Percentiles rank a stretch among this genome's conserved stretches.
These are phyloP conservation scores for Chamaecrista fasciculata DNA, from an alignment of 306 rosid genomes.

Conservation along the genomic window DNA sequence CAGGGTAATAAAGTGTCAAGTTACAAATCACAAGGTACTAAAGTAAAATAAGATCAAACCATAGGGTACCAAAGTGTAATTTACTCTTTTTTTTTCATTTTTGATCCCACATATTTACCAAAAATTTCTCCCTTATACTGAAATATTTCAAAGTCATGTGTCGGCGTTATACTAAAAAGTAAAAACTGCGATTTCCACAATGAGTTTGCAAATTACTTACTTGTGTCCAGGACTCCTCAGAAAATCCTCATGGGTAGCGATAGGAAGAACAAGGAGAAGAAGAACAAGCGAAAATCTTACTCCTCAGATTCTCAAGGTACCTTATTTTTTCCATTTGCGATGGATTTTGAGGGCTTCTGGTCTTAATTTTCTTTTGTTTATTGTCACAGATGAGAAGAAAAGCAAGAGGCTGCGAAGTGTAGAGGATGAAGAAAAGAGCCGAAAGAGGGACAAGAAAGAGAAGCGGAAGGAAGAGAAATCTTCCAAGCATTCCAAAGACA, in stretches of 20 bases:
- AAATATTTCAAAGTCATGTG: too few species aligned
- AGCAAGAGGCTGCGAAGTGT: slow-evolving; percentile 62
- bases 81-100: too few species aligned
- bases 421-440: slow-evolving; percentile 53
- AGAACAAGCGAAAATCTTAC: slow-evolving; percentile 37
- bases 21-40: too few species aligned
- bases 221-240: too few species aligned
- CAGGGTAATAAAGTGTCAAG: too few species aligned
- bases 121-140: too few species aligned
- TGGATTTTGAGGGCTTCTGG: not conserved
- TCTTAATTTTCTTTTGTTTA: not conserved
- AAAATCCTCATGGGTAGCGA: slow-evolving; percentile 98
- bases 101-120: too few species aligned
- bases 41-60: too few species aligned
- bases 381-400: slow-evolving; percentile 55
- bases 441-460: slow-evolving; percentile 65
- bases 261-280: slow-evolving; percentile 58
- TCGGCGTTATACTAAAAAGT: too few species aligned
- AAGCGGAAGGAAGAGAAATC: slow-evolving; percentile 62
- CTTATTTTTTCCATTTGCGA: not conserved
- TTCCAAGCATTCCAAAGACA: slow-evolving; percentile 55
- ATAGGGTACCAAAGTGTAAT: too few species aligned
- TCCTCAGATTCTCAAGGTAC: slow-evolving; percentile 68
- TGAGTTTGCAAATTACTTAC: too few species aligned
- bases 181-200: too few species aligned